Percentiles rank a stretch among this genome's conserved stretches.
Evolutionary conservation across 495 filamentous ascomycete genomes (phyloP).

Genomic region (Entonaema liquescens): DNA sequence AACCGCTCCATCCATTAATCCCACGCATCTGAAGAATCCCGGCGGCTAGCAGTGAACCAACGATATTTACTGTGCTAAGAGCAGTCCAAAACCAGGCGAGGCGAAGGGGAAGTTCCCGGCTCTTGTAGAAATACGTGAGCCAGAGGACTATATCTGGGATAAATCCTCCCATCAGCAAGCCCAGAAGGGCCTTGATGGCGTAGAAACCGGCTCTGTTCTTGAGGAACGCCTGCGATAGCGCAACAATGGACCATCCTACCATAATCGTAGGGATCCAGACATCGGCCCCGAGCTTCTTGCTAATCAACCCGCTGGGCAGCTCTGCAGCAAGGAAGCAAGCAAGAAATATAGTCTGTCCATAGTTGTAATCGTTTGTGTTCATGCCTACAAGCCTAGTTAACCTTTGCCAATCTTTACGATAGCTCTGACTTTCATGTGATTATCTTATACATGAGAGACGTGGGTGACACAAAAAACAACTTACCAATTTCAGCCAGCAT

Average conservation of each 20-base stretch:
- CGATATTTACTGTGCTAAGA: conserved; percentile 54
- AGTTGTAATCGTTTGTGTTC: conserved; percentile 60
- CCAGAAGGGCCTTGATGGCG: conserved; percentile 55
- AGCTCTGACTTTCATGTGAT: background rate
- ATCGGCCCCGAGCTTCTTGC: conserved; percentile 59
- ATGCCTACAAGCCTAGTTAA: conserved; percentile 40
- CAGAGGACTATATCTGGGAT: conserved; percentile 62
- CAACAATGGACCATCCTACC: conserved; percentile 54
- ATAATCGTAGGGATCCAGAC: conserved; percentile 60
- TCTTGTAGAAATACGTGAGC: conserved; percentile 64
- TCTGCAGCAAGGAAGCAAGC: conserved; percentile 58
- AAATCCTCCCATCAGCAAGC: conserved; percentile 59
- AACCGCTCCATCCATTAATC: conserved; percentile 57
- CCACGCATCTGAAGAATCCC: conserved; percentile 63
- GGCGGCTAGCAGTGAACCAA: conserved; percentile 59
- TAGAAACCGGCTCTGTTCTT: conserved; percentile 50
- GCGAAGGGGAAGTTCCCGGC: conserved; percentile 59
- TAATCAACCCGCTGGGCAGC: conserved; percentile 57
- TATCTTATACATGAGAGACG: background rate
- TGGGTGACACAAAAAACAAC: background rate
- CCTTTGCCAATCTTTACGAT: background rate
- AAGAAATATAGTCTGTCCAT: conserved; percentile 56
- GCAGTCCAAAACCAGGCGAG: conserved; percentile 63
- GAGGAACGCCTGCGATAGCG: conserved; percentile 54
- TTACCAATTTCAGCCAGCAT: conserved; percentile 49